phyloP scores from a whole-genome alignment of 805 yeast species.

The Hanseniaspora jakobsenii region DNA sequence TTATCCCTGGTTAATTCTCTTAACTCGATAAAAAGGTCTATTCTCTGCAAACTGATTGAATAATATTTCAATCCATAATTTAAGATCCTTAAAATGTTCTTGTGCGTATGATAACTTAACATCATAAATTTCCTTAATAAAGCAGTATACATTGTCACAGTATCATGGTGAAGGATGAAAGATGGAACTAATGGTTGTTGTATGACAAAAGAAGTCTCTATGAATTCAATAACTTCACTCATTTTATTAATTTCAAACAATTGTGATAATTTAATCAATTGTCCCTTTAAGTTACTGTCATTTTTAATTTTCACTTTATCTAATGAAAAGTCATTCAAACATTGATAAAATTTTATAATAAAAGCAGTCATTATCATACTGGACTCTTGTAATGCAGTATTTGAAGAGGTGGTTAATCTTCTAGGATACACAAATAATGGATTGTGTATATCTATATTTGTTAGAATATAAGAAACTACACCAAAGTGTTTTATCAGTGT shows the following conservation, averaged over 20 bases:
- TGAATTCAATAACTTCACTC: background rate
- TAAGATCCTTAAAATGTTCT: constrained; percentile 54
- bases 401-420: constrained; percentile 1
- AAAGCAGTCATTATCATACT: background rate
- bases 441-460: background rate
- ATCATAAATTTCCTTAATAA: constrained; percentile 52
- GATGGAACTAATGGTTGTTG: background rate
- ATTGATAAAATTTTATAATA: constrained; percentile 5
- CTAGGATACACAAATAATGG: constrained; percentile 3
- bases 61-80: constrained; percentile 53
- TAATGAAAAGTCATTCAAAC: background rate
- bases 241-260: constrained; percentile 38
- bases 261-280: constrained; percentile 31
- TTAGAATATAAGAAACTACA: background rate
- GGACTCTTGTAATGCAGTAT: constrained; percentile 4
- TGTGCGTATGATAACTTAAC: constrained; percentile 46
- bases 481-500: background rate
- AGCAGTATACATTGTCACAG: constrained; percentile 54
- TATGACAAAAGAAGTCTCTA: background rate
- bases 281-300: constrained; percentile 41
- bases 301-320: constrained; percentile 19
- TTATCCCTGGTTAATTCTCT: no score
- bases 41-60: constrained; percentile 41
- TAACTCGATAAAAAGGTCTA: constrained; percentile 59
- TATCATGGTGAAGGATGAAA: constrained; percentile 18